These are phyloP conservation scores for Telopea speciosissima DNA, from an alignment of 177 flowering plant species.

Conservation along the genomic window DNA sequence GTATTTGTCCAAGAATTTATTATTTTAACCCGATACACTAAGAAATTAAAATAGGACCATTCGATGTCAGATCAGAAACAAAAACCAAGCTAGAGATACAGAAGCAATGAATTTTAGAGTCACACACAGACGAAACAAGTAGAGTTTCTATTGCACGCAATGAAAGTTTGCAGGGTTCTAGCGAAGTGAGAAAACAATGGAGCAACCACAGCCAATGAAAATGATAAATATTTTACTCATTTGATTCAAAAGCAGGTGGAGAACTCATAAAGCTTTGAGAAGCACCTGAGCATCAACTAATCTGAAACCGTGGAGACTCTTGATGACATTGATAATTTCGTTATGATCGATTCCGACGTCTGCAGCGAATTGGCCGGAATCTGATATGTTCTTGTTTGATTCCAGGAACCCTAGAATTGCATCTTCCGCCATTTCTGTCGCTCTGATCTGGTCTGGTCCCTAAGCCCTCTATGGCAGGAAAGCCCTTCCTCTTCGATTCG, in stretches of 20 bases:
- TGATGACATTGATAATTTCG: constrained; percentile 64
- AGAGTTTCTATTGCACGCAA: background rate
- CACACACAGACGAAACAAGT: no score
- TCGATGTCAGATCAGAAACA: background rate
- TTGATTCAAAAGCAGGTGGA: background rate
- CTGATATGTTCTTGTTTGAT: constrained; percentile 48
- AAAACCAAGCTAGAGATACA: no score
- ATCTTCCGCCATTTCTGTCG: constrained; percentile 55
- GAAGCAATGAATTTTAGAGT: no score
- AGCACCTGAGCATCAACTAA: constrained; percentile 66
- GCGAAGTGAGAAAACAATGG: background rate
- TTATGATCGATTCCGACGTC: constrained; percentile 51
- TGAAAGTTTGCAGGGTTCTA: background rate
- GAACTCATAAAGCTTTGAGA: background rate
- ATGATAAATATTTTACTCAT: background rate
- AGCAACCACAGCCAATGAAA: no score
- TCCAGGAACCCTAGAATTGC: constrained; percentile 54
- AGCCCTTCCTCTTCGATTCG: no score
- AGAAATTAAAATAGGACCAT: background rate
- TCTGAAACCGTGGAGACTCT: constrained; percentile 70
- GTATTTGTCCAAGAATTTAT: background rate
- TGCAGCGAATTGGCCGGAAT: constrained; percentile 72
- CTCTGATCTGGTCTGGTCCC: background rate
- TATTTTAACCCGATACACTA: background rate
- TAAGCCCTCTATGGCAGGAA: no score